Base-by-base conservation (phyloP, 371 early-diverging fungal species). In the Mucor plumbeus region DNA sequence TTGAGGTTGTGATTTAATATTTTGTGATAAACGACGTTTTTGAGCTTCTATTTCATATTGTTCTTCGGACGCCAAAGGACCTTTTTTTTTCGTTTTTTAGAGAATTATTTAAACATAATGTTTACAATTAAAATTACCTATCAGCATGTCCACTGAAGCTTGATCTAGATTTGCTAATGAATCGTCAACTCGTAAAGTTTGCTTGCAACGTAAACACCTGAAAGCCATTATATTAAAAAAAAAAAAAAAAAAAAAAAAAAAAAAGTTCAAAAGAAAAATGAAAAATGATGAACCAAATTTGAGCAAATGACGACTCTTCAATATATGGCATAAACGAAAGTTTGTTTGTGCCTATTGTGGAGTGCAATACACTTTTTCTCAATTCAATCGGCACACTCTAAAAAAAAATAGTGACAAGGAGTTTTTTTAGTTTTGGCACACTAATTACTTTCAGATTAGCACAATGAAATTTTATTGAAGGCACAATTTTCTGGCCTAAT, bases 181-280 rank as follows among this genome's bases (percentile, higher is more conserved):
- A 61, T 89, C 88, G 50, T 88, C 90, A 43, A 88, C 78, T 21
- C 76, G 71, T 21, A 90, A 59, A 7, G 81, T 80, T 47, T 88
- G 88, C 47, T 80, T 80, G 75, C 90, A 90, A 62, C 85, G 75
- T 67, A 85, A 83, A 63, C 90, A 90, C 11, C 44, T 50, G 59
- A 80, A 66, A 13, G 75, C 62, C 73, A 72, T 72, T 34, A 56
- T 13, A 21, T 41, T 17, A 33, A 19, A 48, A 57, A 39, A n/a
- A 54, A 26, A 61, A 57, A 39, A 41, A 59, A 36, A 61, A 56
- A 17, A 33, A 35, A 48, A 48, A 19, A 21, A 48, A 19, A 36
- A 36, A 9, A 6, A 36, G 9, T 6, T 6, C 38, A 36, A 36
- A 36, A n/a, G n/a, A n/a, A n/a, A 26, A 26, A 26, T 26, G 26